These are phyloP conservation scores for Boletus tylopilopsis DNA, from an alignment of 768 basidiomycete species.

Conservation along the genomic window DNA sequence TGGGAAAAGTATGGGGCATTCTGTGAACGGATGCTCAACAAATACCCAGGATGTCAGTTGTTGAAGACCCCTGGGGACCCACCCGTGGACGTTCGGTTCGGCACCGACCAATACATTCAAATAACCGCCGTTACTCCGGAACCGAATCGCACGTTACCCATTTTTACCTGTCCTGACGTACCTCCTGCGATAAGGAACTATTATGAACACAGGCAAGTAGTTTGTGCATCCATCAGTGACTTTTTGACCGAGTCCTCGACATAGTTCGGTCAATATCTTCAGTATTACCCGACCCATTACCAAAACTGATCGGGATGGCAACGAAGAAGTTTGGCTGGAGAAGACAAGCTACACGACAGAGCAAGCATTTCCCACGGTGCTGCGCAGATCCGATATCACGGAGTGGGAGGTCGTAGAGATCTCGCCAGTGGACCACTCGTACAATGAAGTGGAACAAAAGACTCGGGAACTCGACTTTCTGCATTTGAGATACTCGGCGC, in stretches of 20 bases:
- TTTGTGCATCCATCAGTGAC: neutral
- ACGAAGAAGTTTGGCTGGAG: slow-evolving; percentile 80
- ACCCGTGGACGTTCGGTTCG: slow-evolving; percentile 73
- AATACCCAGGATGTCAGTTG: slow-evolving; percentile 81
- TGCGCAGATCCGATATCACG: slow-evolving; percentile 84
- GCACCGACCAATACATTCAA: slow-evolving; percentile 82
- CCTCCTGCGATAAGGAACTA: slow-evolving; percentile 76
- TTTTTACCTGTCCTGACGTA: slow-evolving; percentile 85
- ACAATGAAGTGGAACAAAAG: slow-evolving; percentile 76
- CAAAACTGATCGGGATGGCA: slow-evolving; percentile 59
- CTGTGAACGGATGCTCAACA: slow-evolving; percentile 88
- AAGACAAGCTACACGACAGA: slow-evolving; percentile 87
- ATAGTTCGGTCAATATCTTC: slow-evolving; percentile 80
- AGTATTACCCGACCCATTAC: slow-evolving; percentile 68
- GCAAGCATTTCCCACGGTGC: slow-evolving; percentile 86
- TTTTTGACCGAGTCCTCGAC: slow-evolving; percentile 1
- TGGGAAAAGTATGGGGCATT: slow-evolving; percentile 92
- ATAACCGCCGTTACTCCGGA: slow-evolving; percentile 84
- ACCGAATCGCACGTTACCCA: slow-evolving; percentile 68
- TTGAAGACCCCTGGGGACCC: slow-evolving; percentile 74
- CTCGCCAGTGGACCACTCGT: slow-evolving; percentile 80
- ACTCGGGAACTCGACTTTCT: slow-evolving; percentile 72
- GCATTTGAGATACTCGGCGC: slow-evolving; percentile 67
- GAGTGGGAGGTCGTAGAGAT: slow-evolving; percentile 68
- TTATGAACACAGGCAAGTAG: slow-evolving; percentile 75